Conservation (phyloP, 768 basidiomycete genomes). For the Suillus plorans region DNA sequence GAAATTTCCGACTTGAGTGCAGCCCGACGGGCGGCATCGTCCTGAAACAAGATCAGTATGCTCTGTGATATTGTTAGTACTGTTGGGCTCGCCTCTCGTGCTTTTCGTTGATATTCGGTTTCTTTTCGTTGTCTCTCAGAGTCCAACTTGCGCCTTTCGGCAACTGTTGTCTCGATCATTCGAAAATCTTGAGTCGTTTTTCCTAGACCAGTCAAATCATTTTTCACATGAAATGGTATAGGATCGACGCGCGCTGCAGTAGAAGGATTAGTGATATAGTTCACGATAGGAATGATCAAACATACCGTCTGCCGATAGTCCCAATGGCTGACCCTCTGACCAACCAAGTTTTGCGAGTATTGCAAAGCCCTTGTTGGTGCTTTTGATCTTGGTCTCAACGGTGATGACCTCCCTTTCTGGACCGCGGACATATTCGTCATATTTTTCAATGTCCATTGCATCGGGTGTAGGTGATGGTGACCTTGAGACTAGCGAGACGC, state of each 20-base stretch:
- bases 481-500: constrained; percentile 72
- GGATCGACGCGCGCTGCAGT: constrained; percentile 75
- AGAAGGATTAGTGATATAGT: not conserved
- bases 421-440: constrained; percentile 61
- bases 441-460: constrained; percentile 59
- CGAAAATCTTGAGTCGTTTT: constrained; percentile 77
- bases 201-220: constrained; percentile 76
- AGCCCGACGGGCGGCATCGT: constrained; percentile 58
- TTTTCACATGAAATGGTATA: constrained; percentile 78
- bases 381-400: constrained; percentile 78
- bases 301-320: constrained; percentile 73
- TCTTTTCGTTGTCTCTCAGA: constrained; percentile 82
- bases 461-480: constrained; percentile 69
- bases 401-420: constrained; percentile 67
- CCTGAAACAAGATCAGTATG: constrained; percentile 40
- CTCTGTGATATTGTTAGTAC: not conserved
- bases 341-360: constrained; percentile 83
- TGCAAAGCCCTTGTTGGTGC: constrained; percentile 76
- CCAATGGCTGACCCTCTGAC: constrained; percentile 77
- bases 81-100: constrained; percentile 57
- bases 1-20: constrained; percentile 70
- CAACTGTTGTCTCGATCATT: constrained; percentile 84
- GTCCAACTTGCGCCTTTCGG: constrained; percentile 75
- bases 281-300: constrained; percentile 1
- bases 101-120: constrained; percentile 71